Percentiles rank a stretch among this genome's conserved stretches.
phyloP scores from a whole-genome alignment of 2,329 filamentous ascomycete species.

The Aureobasidium vineae region DNA sequence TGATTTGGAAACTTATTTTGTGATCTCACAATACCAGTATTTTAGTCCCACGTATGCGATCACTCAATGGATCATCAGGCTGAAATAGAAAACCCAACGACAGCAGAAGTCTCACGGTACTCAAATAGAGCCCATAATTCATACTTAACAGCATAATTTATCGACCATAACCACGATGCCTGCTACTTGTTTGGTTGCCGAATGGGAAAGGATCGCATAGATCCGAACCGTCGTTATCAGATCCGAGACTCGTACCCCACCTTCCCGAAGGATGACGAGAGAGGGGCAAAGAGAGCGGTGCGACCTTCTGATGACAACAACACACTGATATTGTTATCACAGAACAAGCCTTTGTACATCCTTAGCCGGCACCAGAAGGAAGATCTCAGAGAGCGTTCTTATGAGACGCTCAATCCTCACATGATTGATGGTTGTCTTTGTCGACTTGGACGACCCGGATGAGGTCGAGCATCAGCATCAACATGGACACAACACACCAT shows the following conservation, averaged over 20 bases:
- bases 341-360: background rate
- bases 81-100: too few relatives aligned
- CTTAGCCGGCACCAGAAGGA: too few relatives aligned
- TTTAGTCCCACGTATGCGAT: too few relatives aligned
- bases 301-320: background rate
- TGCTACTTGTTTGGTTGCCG: too few relatives aligned
- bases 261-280: background rate
- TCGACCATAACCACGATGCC: too few relatives aligned
- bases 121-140: too few relatives aligned
- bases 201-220: background rate
- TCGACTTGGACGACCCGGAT: conserved; percentile 39
- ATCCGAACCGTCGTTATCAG: conserved; percentile 2
- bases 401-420: conserved; percentile 5
- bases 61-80: too few relatives aligned
- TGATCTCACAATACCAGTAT: too few relatives aligned
- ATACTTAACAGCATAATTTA: too few relatives aligned
- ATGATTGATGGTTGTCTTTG: conserved; percentile 44
- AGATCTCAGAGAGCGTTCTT: background rate
- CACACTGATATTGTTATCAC: background rate
- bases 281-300: background rate
- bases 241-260: background rate
- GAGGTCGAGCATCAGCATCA: conserved; percentile 26
- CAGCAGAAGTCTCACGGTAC: too few relatives aligned
- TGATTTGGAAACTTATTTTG: too few relatives aligned
- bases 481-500: background rate